Evolutionary conservation across 768 basidiomycete species (phyloP).

Genomic region (Kondoa subrosea): DNA sequence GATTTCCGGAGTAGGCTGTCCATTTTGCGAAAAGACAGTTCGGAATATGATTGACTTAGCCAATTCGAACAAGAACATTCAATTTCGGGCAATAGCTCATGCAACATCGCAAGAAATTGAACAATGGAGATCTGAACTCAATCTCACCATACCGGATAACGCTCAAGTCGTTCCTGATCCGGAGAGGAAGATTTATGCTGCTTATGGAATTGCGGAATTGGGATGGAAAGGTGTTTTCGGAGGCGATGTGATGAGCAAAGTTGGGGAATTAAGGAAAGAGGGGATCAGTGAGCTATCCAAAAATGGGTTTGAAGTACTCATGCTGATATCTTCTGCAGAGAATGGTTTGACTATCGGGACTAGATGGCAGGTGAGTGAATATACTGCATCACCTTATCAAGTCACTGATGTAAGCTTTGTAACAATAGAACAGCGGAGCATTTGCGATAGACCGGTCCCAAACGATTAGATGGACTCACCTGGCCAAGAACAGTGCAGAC

Average conservation of each 20-base stretch:
- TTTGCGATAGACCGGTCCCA: not conserved
- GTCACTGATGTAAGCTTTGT: not conserved
- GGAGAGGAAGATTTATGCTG: not conserved
- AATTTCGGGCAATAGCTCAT: not conserved
- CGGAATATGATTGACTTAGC: not conserved
- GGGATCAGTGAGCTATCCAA: not conserved
- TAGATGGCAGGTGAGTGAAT: not conserved
- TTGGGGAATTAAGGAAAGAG: not conserved
- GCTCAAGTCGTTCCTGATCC: not conserved
- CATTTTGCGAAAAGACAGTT: not conserved
- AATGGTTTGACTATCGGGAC: not conserved
- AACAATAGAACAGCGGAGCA: not conserved
- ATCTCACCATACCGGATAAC: not conserved
- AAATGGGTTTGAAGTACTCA: not conserved
- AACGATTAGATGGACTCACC: not conserved
- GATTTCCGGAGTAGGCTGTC: not conserved
- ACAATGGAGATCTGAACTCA: not conserved
- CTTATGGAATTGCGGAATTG: not conserved
- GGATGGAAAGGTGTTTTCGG: not conserved
- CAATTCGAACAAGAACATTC: not conserved
- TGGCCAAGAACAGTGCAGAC: not conserved
- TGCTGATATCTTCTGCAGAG: not conserved
- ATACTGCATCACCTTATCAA: not conserved
- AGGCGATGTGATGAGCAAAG: not conserved
- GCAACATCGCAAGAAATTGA: not conserved